Base-by-base conservation (phyloP, 2,329 filamentous ascomycete species). In the Microascus cirrosus region DNA sequence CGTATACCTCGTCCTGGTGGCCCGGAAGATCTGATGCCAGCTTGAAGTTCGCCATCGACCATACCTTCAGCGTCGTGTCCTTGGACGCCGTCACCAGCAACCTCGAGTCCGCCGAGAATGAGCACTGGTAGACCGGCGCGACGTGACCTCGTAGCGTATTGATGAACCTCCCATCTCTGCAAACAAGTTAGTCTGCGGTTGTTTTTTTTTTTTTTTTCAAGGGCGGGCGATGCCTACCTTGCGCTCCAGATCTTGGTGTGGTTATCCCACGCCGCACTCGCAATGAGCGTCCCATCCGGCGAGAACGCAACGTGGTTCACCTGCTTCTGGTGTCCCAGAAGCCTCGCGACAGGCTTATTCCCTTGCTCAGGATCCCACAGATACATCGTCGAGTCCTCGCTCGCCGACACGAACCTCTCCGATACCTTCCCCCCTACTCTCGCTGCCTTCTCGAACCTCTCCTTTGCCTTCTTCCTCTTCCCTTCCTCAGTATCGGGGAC, bases 251-350 rank as follows among this genome's bases (percentile, higher is more conserved):
- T 74, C 73, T 96, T 96, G 64, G 93, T 90, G 66, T 93, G 89
- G 69, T 97, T 99, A 70, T 99, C 94, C 75, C 93, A 99, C 3
- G 87, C 86, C 10, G 89, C 86, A 42, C 89, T 95, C 10, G 94
- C 94, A 65, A 99, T 91, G 59, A 93, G 80, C 10, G 83, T 79
- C 36, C 91, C 93, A 67, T 97, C 92, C 0, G 93, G 91, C 1
- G 90, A 96, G 72, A 97, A 97, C 0, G 86, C 88, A 54, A 97
- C 92, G 68, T 96, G 89, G 70, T 97, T 96, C 64, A 97, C 92
- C 68, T 93, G 89, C 73, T 97, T 97, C 70, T 96, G 90, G 67
- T 99, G 94, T 2, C 94, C 94, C n/a, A 90, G 73, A 73, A 97
- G 81, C 36, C 91, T 80, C n/a, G 89, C 87, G 3, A 97, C 77